Conservation (phyloP, 83 land plant genomes). For the Picea engelmannii region DNA sequence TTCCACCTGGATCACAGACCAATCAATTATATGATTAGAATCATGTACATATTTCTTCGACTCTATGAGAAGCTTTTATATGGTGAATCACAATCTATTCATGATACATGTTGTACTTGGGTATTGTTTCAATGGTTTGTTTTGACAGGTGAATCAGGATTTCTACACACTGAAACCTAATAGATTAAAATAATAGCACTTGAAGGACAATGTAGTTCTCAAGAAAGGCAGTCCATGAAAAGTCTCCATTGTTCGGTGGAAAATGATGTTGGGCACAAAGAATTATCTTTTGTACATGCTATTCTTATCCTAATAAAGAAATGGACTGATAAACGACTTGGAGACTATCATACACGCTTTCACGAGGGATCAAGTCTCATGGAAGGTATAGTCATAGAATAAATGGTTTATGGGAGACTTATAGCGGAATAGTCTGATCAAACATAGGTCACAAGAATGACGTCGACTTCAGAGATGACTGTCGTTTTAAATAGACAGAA, state of each 20-base stretch:
- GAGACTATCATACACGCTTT: constrained; percentile 70
- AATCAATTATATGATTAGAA: too few species aligned
- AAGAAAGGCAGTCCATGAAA: constrained; percentile 71
- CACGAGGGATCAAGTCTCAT: constrained; percentile 46
- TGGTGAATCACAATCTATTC: too few species aligned
- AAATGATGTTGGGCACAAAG: constrained; percentile 30
- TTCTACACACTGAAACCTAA: constrained; percentile 53
- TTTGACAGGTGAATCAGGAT: constrained; percentile 53
- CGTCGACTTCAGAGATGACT: constrained; percentile 31
- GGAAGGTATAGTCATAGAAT: constrained; percentile 52
- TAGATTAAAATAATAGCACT: constrained; percentile 67
- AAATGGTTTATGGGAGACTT: constrained; percentile 56
- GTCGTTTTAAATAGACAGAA: constrained; percentile 57
- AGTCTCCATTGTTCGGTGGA: constrained; percentile 49
- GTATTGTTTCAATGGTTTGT: constrained; percentile 46
- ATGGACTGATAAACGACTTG: constrained; percentile 72
- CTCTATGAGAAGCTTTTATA: too few species aligned
- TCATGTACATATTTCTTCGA: too few species aligned
- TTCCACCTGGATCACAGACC: too few species aligned
- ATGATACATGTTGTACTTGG: too few species aligned
- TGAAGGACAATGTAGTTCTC: constrained; percentile 72
- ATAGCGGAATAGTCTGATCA: constrained; percentile 61
- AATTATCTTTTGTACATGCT: constrained; percentile 53
- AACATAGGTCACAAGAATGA: constrained; percentile 49
- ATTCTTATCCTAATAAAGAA: constrained; percentile 58